Percentiles rank a stretch among this genome's conserved stretches.
Conservation (phyloP, 140 eudicot genomes). For the Stevia rebaudiana region DNA sequence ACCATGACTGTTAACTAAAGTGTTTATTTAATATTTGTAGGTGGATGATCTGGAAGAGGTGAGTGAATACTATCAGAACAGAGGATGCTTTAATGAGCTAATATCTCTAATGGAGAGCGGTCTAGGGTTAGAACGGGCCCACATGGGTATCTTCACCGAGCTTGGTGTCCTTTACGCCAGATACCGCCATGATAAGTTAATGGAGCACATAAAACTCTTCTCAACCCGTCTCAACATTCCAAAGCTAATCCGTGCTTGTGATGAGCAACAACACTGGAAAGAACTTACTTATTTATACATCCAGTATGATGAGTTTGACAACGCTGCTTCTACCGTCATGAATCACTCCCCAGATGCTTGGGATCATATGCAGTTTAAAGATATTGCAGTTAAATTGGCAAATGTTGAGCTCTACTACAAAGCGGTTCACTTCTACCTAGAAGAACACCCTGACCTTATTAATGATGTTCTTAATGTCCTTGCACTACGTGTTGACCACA, state of each 20-base stretch:
- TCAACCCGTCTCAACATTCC: slow-evolving; percentile 97
- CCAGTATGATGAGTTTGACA: slow-evolving; percentile 96
- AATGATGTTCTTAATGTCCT: slow-evolving; percentile 94
- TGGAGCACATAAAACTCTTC: slow-evolving; percentile 95
- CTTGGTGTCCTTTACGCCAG: slow-evolving; percentile 95
- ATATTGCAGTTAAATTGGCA: slow-evolving; percentile 87
- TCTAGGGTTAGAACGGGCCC: slow-evolving; percentile 95
- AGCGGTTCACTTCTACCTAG: slow-evolving; percentile 92
- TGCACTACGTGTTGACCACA: slow-evolving; percentile 94
- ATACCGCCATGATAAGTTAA: slow-evolving; percentile 92
- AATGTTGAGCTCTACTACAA: slow-evolving; percentile 95
- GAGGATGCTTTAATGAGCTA: slow-evolving; percentile 96
- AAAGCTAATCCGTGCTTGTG: slow-evolving; percentile 94
- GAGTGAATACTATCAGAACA: slow-evolving; percentile 86
- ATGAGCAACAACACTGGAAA: slow-evolving; percentile 99
- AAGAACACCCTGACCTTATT: slow-evolving; percentile 98
- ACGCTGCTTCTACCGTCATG: slow-evolving; percentile 97
- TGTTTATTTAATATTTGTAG: slow-evolving; percentile 30
- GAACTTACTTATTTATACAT: slow-evolving; percentile 81
- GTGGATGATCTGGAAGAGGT: slow-evolving; percentile 99
- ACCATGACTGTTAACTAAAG: no score
- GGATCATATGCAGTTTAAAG: slow-evolving; percentile 99
- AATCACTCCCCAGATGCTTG: slow-evolving; percentile 99
- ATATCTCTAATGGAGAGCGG: slow-evolving; percentile 99
- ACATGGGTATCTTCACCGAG: slow-evolving; percentile 98